phyloP scores from a whole-genome alignment of 2,329 filamentous ascomycete genomes.

The Xylariaceae sp. region DNA sequence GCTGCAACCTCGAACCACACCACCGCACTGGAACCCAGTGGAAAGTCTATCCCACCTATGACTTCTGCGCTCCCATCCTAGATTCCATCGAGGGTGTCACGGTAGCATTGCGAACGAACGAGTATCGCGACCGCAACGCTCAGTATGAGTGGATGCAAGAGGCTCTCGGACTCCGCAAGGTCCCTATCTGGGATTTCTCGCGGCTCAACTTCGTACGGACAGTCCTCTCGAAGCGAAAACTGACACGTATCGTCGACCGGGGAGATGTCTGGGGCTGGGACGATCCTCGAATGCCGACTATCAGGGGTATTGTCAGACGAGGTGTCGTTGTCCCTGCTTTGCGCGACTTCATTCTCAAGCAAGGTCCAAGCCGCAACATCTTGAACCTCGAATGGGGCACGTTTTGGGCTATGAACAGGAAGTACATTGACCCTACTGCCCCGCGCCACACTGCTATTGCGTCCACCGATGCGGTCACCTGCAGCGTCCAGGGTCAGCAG shows the following conservation, averaged over 20 bases:
- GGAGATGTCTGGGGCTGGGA: conserved; percentile 74
- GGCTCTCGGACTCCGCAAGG: conserved; percentile 59
- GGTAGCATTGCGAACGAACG: conserved; percentile 69
- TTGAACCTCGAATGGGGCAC: conserved; percentile 72
- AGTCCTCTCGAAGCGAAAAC: conserved; percentile 73
- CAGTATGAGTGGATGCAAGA: conserved; percentile 78
- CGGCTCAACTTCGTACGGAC: conserved; percentile 74
- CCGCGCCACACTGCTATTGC: conserved; percentile 64
- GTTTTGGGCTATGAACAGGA: conserved; percentile 66
- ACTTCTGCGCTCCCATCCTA: conserved; percentile 72
- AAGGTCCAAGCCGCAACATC: conserved; percentile 72
- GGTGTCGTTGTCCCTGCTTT: conserved; percentile 69
- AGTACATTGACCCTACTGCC: conserved; percentile 66
- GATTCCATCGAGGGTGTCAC: conserved; percentile 72
- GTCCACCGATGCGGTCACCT: conserved; percentile 59
- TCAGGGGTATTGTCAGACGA: conserved; percentile 64
- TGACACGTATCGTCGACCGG: conserved; percentile 67
- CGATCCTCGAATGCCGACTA: conserved; percentile 74
- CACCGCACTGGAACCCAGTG: conserved; percentile 68
- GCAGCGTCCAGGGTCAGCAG: conserved; percentile 57
- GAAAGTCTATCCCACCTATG: conserved; percentile 80
- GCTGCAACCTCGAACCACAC: conserved; percentile 65
- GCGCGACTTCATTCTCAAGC: conserved; percentile 71
- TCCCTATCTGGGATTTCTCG: conserved; percentile 75
- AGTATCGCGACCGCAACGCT: conserved; percentile 75